Evolutionary conservation across 139 green algal species (phyloP).

Genomic region (Volvox reticuliferus): DNA sequence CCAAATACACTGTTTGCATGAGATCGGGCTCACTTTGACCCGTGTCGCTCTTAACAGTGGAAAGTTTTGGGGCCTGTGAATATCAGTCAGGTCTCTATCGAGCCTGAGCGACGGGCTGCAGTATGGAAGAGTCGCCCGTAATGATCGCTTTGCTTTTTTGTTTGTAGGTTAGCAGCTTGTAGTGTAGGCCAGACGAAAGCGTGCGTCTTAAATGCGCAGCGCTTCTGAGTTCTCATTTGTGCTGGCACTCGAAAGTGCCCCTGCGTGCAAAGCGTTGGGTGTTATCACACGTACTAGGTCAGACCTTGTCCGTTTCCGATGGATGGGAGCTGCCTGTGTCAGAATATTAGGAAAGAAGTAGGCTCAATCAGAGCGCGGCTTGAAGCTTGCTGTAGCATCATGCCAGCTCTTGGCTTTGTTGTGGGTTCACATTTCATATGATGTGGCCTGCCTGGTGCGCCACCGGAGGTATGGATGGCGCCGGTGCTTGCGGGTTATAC

Average conservation of each 20-base stretch:
- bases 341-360: not conserved
- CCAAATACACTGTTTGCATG: no score
- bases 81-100: no score
- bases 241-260: not conserved
- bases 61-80: no score
- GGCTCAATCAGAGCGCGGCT: not conserved
- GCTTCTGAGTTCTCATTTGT: not conserved
- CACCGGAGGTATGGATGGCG: no score
- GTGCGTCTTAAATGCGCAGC: no score
- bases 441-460: no score
- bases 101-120: not conserved
- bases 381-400: no score
- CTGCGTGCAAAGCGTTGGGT: not conserved
- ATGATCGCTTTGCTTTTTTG: not conserved
- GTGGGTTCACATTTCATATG: no score
- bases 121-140: not conserved
- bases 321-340: not conserved
- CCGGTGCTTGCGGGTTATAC: no score
- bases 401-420: no score
- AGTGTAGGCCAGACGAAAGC: not conserved
- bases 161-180: not conserved
- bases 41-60: no score
- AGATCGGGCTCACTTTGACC: no score
- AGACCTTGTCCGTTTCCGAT: not conserved
- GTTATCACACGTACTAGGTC: not conserved